Conservation (phyloP, 257 asterid genomes). For the Nicotiana otophora region DNA sequence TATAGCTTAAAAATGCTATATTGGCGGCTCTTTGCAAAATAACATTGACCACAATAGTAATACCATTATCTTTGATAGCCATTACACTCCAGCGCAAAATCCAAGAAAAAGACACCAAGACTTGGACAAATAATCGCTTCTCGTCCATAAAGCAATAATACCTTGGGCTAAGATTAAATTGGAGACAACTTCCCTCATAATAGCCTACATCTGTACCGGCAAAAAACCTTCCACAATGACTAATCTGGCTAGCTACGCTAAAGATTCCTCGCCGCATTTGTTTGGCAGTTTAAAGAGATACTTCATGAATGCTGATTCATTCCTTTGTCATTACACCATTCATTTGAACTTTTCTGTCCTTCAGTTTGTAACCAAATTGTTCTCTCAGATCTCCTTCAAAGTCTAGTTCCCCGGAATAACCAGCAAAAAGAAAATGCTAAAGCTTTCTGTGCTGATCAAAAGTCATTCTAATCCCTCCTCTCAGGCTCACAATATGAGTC, state of each 20-base stretch:
- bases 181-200: background rate
- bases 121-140: conserved; percentile 2
- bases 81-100: background rate
- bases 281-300: background rate
- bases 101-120: background rate
- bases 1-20: background rate
- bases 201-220: background rate
- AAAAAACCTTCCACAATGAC: background rate
- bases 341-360: background rate
- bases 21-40: background rate
- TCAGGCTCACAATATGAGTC: background rate
- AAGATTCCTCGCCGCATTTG: background rate
- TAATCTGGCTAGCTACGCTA: background rate
- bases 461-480: background rate
- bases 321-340: background rate
- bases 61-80: conserved; percentile 1
- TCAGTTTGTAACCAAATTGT: background rate
- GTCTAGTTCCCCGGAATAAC: background rate
- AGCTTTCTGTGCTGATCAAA: background rate
- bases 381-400: background rate
- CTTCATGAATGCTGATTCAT: background rate
- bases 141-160: background rate
- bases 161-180: background rate
- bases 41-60: background rate
- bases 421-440: background rate